Conservation (phyloP, 208 protist species). For the Wallacemonas collosoma region DNA sequence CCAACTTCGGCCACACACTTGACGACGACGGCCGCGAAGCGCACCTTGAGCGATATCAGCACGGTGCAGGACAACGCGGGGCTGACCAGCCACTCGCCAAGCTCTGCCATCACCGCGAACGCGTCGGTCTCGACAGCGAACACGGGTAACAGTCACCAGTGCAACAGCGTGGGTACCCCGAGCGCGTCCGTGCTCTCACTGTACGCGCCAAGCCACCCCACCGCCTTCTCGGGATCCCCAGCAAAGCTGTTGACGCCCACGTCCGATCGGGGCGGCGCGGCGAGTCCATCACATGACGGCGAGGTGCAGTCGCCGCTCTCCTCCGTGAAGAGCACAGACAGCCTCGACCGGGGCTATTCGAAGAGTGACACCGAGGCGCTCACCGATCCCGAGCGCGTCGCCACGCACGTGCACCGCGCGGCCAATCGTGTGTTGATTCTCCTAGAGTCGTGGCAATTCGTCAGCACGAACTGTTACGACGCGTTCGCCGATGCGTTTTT, state of each 20-base stretch:
- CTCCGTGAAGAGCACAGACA: not conserved
- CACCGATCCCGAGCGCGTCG: not conserved
- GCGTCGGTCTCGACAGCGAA: not conserved
- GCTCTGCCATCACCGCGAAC: not conserved
- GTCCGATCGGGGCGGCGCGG: not conserved
- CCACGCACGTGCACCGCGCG: not conserved
- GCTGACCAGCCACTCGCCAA: not conserved
- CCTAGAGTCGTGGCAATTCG: constrained; percentile 28
- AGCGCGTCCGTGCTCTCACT: not conserved
- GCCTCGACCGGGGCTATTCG: constrained; percentile 1
- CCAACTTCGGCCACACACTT: not conserved
- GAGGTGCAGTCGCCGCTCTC: not conserved
- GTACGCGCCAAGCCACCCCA: not conserved
- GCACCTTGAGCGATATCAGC: not conserved
- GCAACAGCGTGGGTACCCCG: not conserved
- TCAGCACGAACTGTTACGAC: constrained; percentile 21
- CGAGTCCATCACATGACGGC: not conserved
- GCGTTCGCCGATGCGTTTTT: constrained; percentile 25
- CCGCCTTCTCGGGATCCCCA: no score
- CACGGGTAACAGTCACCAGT: not conserved
- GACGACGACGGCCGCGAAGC: not conserved
- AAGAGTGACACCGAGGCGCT: not conserved
- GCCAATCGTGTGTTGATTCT: constrained; percentile 16
- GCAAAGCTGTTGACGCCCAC: no score
- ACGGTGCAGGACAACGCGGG: not conserved